phyloP scores from a whole-genome alignment of 208 protist species.

The Novymonas esmeraldas region DNA sequence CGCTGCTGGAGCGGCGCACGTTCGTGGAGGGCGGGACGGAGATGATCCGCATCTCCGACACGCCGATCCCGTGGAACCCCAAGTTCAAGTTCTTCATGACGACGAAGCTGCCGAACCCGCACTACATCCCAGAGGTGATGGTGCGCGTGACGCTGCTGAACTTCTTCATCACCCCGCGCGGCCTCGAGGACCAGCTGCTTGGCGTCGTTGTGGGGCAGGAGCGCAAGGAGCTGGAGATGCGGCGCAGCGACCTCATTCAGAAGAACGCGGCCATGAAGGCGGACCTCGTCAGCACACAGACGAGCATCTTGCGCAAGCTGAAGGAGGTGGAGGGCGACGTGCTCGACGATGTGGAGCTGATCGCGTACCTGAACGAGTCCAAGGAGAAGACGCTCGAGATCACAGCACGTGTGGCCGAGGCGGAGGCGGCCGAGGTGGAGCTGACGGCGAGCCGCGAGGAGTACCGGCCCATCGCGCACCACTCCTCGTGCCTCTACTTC shows the following conservation, averaged over 20 bases:
- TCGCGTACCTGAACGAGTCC: conserved; percentile 95
- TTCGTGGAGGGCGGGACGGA: conserved; percentile 94
- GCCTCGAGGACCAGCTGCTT: conserved; percentile 98
- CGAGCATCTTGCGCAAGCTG: conserved; percentile 96
- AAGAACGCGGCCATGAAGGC: conserved; percentile 97
- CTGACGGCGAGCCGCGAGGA: conserved; percentile 96
- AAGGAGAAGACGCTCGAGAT: conserved; percentile 96
- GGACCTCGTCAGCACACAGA: conserved; percentile 96
- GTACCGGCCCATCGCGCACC: conserved; percentile 95
- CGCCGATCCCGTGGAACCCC: conserved; percentile 94
- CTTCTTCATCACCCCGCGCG: conserved; percentile 98
- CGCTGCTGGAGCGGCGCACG: conserved; percentile 94
- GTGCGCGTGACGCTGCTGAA: conserved; percentile 99
- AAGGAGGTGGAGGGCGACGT: conserved; percentile 95
- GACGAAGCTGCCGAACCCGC: conserved; percentile 98
- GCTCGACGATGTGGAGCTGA: conserved; percentile 98
- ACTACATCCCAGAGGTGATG: conserved; percentile 97
- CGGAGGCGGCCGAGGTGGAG: conserved; percentile 95
- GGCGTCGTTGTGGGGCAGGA: conserved; percentile 97
- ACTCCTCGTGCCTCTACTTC: conserved; percentile 97
- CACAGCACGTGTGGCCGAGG: conserved; percentile 93
- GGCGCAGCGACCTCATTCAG: conserved; percentile 95
- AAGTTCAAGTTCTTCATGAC: conserved; percentile 99
- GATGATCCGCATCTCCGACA: conserved; percentile 98
- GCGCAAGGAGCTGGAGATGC: conserved; percentile 96